A percentile compares a stretch with the other conserved stretches of the same genome.
Evolutionary conservation across 2,329 filamentous ascomycete species (phyloP).

Genomic region (Diaporthe capsici): DNA sequence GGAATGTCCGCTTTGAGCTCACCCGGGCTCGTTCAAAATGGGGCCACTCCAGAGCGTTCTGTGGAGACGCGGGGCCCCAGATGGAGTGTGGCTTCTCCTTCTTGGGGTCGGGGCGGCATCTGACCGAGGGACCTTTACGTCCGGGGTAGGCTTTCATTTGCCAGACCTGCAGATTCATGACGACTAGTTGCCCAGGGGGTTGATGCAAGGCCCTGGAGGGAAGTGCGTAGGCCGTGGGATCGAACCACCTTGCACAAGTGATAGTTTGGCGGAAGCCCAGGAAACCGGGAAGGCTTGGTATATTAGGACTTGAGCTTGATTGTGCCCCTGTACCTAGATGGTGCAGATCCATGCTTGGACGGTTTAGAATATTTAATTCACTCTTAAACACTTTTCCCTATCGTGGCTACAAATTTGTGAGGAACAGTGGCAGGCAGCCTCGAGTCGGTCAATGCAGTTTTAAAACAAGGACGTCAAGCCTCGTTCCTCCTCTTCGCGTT

Average conservation of each 20-base stretch:
- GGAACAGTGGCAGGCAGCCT: neutral
- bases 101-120: neutral
- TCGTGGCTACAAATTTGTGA: neutral
- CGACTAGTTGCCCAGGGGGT: neutral
- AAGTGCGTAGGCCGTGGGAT: neutral
- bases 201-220: conserved; percentile 10
- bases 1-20: conserved; percentile 8
- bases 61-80: conserved; percentile 35
- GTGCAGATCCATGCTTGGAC: neutral
- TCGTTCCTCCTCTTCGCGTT: neutral
- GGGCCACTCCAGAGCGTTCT: neutral
- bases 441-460: neutral
- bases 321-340: neutral
- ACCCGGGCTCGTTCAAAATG: neutral
- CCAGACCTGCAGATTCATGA: neutral
- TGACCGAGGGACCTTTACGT: neutral
- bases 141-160: neutral
- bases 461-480: neutral
- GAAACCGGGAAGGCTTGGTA: conserved; percentile 12
- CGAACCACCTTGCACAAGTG: conserved; percentile 9
- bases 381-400: neutral
- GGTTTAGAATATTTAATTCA: neutral
- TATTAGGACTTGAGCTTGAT: neutral
- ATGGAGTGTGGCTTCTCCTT: neutral
- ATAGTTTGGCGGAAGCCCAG: neutral